Percentiles rank a stretch among this genome's conserved stretches.
Conservation (phyloP, 345 rosid genomes). For the Dovyalis caffra region DNA sequence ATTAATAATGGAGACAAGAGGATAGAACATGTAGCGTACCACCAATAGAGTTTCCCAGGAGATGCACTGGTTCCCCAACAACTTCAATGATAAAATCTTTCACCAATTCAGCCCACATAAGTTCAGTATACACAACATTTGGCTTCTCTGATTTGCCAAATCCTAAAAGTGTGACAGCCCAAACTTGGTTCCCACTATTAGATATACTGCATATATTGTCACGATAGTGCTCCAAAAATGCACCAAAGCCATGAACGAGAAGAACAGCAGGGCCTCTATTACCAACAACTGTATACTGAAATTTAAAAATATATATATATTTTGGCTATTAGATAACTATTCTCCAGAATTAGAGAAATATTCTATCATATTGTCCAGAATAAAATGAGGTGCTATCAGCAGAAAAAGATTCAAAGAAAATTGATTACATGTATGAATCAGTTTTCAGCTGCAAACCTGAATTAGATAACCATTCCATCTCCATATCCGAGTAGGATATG, state of each 20-base stretch:
- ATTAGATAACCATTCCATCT: constrained; percentile 80
- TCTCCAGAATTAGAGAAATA: too few relatives aligned
- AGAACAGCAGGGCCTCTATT: constrained; percentile 65
- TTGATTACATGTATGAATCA: neutral
- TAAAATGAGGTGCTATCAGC: neutral
- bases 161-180: constrained; percentile 78
- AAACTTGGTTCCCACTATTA: constrained; percentile 53
- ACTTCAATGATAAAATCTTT: constrained; percentile 78
- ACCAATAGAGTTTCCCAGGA: constrained; percentile 83
- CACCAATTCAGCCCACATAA: constrained; percentile 79
- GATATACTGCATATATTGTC: constrained; percentile 59
- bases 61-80: constrained; percentile 79
- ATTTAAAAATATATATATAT: too few relatives aligned
- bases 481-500: constrained; percentile 52
- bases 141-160: constrained; percentile 97
- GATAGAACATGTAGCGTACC: constrained; percentile 42
- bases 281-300: constrained; percentile 67
- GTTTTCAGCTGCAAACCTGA: constrained; percentile 52
- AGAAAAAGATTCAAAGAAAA: neutral
- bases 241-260: constrained; percentile 96
- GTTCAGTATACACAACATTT: constrained; percentile 74
- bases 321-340: too few relatives aligned
- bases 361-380: neutral
- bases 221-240: constrained; percentile 83
- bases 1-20: neutral